Evolutionary conservation across 768 basidiomycete genomes (phyloP).

Genomic region (Cystofilobasidium capitatum): DNA sequence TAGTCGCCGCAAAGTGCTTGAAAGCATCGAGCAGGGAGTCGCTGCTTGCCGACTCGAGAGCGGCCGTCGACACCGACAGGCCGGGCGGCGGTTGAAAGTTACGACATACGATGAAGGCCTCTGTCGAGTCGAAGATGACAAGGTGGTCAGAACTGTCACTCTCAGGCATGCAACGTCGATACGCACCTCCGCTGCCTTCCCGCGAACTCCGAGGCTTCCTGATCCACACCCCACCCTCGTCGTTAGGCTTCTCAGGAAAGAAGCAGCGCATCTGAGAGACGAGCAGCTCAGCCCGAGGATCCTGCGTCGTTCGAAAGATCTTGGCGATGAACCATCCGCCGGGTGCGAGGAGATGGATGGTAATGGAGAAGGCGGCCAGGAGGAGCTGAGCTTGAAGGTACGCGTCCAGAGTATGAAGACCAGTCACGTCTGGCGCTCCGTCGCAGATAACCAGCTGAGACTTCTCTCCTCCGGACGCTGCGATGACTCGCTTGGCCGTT

Average conservation of each 20-base stretch:
- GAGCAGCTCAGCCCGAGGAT: conserved; percentile 38
- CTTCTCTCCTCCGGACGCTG: conserved; percentile 40
- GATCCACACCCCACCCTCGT: conserved; percentile 40
- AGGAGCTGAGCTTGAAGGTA: conserved; percentile 44
- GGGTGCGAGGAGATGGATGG: conserved; percentile 41
- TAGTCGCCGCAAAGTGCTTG: background rate
- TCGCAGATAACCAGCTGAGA: conserved; percentile 46
- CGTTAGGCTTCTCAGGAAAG: conserved; percentile 33
- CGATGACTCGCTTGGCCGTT: conserved; percentile 41
- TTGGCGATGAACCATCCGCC: conserved; percentile 44
- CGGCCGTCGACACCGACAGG: background rate
- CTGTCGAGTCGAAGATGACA: background rate
- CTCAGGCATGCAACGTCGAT: background rate
- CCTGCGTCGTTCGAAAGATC: conserved; percentile 42
- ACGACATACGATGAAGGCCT: conserved; percentile 25
- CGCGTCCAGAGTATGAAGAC: conserved; percentile 45
- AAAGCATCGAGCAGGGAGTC: conserved; percentile 20
- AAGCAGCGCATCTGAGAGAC: conserved; percentile 41
- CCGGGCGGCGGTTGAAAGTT: conserved; percentile 4
- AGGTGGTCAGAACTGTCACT: background rate
- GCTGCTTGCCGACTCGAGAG: background rate
- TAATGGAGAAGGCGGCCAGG: conserved; percentile 43
- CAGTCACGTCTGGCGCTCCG: conserved; percentile 46
- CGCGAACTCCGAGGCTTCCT: conserved; percentile 43
- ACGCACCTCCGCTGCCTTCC: conserved; percentile 42